phyloP scores from a whole-genome alignment of 495 filamentous ascomycete genomes.

The Hypoxylon fragiforme region DNA sequence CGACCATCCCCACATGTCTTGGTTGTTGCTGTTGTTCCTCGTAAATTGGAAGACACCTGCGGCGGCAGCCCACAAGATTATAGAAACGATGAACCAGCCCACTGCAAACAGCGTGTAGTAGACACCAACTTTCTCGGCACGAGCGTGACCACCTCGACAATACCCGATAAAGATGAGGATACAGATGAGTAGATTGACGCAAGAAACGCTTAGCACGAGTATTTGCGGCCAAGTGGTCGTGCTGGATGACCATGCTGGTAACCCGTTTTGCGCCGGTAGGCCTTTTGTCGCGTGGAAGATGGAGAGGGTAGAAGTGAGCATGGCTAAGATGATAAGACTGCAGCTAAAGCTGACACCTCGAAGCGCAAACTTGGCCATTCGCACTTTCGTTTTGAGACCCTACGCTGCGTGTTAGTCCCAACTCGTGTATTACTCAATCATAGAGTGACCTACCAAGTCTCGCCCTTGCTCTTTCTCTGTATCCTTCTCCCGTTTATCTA shows the following conservation, averaged over 20 bases:
- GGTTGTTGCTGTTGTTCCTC: conserved; percentile 67
- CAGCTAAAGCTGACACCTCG: conserved; percentile 95
- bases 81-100: conserved; percentile 89
- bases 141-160: conserved; percentile 82
- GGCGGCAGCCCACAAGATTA: conserved; percentile 88
- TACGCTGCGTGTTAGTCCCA: conserved; percentile 49
- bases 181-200: conserved; percentile 77
- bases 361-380: conserved; percentile 91
- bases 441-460: conserved; percentile 71
- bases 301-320: conserved; percentile 79
- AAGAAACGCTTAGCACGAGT: conserved; percentile 73
- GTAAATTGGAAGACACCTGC: conserved; percentile 81
- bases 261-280: conserved; percentile 72
- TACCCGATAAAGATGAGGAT: conserved; percentile 83
- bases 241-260: conserved; percentile 78
- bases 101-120: conserved; percentile 94
- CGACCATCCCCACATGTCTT: conserved; percentile 97
- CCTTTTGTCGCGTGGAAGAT: conserved; percentile 84
- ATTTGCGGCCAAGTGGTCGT: conserved; percentile 91
- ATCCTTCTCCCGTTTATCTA: conserved; percentile 76
- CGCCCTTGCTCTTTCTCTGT: conserved; percentile 80
- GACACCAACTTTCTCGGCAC: conserved; percentile 87
- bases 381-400: conserved; percentile 91
- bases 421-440: neutral
- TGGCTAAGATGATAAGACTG: conserved; percentile 88